Base-by-base conservation (phyloP, 768 basidiomycete genomes). In the Xanthoconium purpureum region DNA sequence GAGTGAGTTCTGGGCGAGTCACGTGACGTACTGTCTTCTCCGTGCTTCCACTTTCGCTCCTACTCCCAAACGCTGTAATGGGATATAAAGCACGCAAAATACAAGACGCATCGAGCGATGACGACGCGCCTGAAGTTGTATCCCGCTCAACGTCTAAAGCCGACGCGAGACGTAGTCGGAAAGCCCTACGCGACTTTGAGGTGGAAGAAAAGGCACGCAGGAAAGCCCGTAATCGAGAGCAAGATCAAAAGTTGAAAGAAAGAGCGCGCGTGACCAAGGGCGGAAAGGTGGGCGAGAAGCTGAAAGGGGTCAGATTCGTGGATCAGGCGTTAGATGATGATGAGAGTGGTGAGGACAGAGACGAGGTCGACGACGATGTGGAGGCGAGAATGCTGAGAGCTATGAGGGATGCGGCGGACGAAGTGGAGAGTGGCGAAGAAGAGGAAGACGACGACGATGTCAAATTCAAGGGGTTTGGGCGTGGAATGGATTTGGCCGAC, bases 91-190 rank as follows among this genome's bases (percentile, higher is more conserved):
- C 32, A 47, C 62, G 45, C 24, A 50, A 29, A 13, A 47, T 15
- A 33, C 59, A 56, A 35, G 68, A 61, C 14, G 4, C 18, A 33
- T 64, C 66, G 36, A 73, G 71, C 53, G 74, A 74, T 45, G 78
- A 78, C 48, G 75, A 82, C 1, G 75, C 75, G 1, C 84, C 84
- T 1, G 83, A 84, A 58, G 63, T 78, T 0, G 63, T 85, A 17
- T 72, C 81, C 0, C 77, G 79, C n/a, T 71, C 71, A 0, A 64
- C 73, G 6, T 79, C 81, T 28, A 84, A 78, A 63, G 74, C 74
- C 24, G 60, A 70, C 13, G 75, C 69, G 9, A 71, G 75, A 56
- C 73, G 70, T 39, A 67, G 69, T 47, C 69, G 75, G 29, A 69
- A 71, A n/a, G 72, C 72, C 6, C 59, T 79, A 1, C 68, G 69